Base-by-base conservation (phyloP, 768 basidiomycete species). In the Flagelloscypha sp. region DNA sequence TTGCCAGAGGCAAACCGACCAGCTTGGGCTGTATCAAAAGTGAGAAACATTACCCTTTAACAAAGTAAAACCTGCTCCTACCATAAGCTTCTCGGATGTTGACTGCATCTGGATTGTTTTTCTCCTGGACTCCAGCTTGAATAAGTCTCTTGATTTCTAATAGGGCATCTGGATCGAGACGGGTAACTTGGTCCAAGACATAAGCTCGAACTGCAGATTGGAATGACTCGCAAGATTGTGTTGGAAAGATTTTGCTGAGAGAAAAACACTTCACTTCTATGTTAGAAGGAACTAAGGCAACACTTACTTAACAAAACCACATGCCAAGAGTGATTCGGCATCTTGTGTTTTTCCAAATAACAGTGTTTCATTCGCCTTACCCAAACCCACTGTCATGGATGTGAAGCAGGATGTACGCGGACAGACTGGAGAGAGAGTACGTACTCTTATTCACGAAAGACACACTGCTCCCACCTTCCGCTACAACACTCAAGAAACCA, bases 391-490 rank as follows among this genome's bases (percentile, higher is more conserved):
- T 84, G 36, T 4, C 13, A 9, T 10, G 22, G 12, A 20, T 38
- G 11, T 23, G 13, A 18, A 27, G 22, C 27, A 11, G 24, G 7
- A n/a, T n/a, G n/a, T n/a, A n/a, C n/a, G n/a, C n/a, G n/a, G n/a
- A n/a, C n/a, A n/a, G n/a, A n/a, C n/a, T n/a, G n/a, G 10, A 13
- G 11, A 9, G 22, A 17, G 6, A 11, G 27, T 28, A 46, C 72
- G 45, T 51, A 79, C 82, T 76, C 49, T 72, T 59, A 42, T 81
- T 80, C 19, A 74, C 63, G 44, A 85, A 84, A 38, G 59, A 74
- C 20, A 76, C 78, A 36, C 79, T 83, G 4, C 81, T 68, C 6
- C 81, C 80, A 4, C 74, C 81, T 47, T 84, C 83, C 2, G 74
- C 62, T 27, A 76, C 65, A 30, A 85, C 68, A n/a, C n/a, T n/a